Evolutionary conservation across 495 filamentous ascomycete genomes (phyloP).

Genomic region (Penicillium canescens): DNA sequence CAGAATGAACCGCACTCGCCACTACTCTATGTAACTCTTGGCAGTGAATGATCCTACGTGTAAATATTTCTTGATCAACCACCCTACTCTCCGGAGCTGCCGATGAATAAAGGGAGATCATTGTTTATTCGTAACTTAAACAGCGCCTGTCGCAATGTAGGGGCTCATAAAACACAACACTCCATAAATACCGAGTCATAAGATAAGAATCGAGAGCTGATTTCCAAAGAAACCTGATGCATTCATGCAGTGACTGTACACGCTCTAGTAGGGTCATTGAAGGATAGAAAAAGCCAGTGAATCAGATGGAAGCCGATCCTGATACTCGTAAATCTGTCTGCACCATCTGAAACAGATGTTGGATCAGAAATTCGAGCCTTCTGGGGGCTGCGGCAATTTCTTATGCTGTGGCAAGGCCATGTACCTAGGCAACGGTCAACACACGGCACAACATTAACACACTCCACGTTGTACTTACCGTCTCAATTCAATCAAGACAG

Average conservation of each 20-base stretch:
- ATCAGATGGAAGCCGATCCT: constrained; percentile 30
- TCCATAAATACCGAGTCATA: background rate
- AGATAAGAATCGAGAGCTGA: constrained; percentile 20
- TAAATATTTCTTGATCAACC: background rate
- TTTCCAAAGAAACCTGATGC: constrained; percentile 32
- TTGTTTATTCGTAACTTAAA: background rate
- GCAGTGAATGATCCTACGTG: too few species aligned
- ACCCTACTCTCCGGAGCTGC: background rate
- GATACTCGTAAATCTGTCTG: constrained; percentile 33
- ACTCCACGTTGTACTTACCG: constrained; percentile 46
- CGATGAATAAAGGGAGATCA: background rate
- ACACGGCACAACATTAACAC: background rate
- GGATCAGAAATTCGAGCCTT: constrained; percentile 72
- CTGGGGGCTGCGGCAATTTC: constrained; percentile 91
- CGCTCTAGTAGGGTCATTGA: constrained; percentile 34
- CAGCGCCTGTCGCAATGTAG: constrained; percentile 8
- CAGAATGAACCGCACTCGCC: too few species aligned
- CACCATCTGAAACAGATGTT: constrained; percentile 17
- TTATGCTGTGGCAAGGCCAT: constrained; percentile 95
- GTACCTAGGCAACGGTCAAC: constrained; percentile 56
- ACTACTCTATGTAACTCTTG: too few species aligned
- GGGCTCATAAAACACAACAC: background rate
- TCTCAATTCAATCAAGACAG: constrained; percentile 84
- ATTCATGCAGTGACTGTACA: constrained; percentile 46
- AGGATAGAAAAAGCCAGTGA: constrained; percentile 24